A percentile compares a stretch with the other conserved stretches of the same genome.
Conservation (phyloP, 2,329 filamentous ascomycete genomes). For the Colletotrichum cereale region DNA sequence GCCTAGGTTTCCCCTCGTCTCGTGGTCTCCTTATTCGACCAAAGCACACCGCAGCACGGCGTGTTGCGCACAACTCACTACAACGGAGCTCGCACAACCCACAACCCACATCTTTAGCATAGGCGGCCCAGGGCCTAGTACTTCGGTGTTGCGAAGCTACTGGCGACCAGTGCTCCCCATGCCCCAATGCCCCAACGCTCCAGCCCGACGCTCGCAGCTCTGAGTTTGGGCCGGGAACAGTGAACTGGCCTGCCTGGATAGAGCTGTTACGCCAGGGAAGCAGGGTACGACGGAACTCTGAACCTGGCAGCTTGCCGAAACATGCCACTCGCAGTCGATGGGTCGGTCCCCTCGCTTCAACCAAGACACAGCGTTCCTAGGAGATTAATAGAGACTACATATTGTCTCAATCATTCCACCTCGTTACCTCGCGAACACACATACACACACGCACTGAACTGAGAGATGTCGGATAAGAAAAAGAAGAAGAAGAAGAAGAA, state of each 20-base stretch:
- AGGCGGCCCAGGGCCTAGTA: slow-evolving; percentile 2
- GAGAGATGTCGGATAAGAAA: not conserved
- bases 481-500: not conserved
- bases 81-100: slow-evolving; percentile 22
- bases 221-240: slow-evolving; percentile 16
- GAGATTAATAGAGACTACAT: slow-evolving; percentile 8
- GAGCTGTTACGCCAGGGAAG: slow-evolving; percentile 26
- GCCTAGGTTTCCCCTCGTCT: slow-evolving; percentile 13
- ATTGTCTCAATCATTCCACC: slow-evolving; percentile 35
- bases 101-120: slow-evolving; percentile 16
- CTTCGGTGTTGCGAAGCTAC: slow-evolving; percentile 27
- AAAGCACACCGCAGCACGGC: slow-evolving; percentile 10
- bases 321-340: slow-evolving; percentile 32
- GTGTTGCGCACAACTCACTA: slow-evolving; percentile 33
- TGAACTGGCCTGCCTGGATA: slow-evolving; percentile 22
- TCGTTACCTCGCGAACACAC: slow-evolving; percentile 28
- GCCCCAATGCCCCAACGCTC: not conserved
- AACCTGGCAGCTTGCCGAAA: slow-evolving; percentile 33
- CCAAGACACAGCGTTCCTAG: slow-evolving; percentile 25
- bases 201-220: slow-evolving; percentile 6
- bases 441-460: not conserved
- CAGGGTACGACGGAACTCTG: slow-evolving; percentile 29
- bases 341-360: slow-evolving; percentile 32
- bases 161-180: slow-evolving; percentile 32
- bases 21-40: slow-evolving; percentile 14